Base-by-base conservation (phyloP, 208 protist species). In the Trypanosoma caninum region DNA sequence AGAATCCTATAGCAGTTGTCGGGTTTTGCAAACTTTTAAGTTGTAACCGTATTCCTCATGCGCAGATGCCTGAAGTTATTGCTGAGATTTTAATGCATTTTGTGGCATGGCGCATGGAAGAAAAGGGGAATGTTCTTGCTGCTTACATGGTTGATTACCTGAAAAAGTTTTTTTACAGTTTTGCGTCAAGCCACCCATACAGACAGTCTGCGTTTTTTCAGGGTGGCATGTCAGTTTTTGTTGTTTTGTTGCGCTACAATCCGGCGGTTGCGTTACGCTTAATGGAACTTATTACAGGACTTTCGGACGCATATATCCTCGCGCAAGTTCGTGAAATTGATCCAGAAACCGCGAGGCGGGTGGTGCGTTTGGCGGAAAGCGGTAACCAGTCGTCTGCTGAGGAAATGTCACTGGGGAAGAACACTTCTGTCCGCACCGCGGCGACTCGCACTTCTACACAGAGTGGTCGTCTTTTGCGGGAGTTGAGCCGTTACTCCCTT, bases 21-120 rank as follows among this genome's bases (percentile, higher is more conserved):
- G 89, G 89, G 8, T 89, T 91, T 56, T 92, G 86, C 62, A 95
- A 95, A 71, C 71, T 95, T 44, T 73, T 95, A 18, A 91, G 82
- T 47, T 87, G 82, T 69, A 95, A 93, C 59, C 89, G 89, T 30
- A 58, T 95, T 18, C 81, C 84, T 8, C 53, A 65, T 3, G 74
- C 78, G 3, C 55, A 66, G 20, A 70, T 87, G 33, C 68, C 75
- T 40, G 60, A 76, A 25, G 67, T 93, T 4, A 57, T 95, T 16
- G 70, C 80, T 14, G 58, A 82, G 45, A 78, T 95, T 53, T 74
- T 89, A 10, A 58, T 89, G 6, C 84, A 92, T 65, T 79, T 76
- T 48, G 52, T 74, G 14, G 58, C 74, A 27, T 69, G 56, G 31
- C 65, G 61, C 46, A 27, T 46, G 34, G 62, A 76, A 31, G 52